Conservation (phyloP, 768 basidiomycete genomes). For the Mycena metata region DNA sequence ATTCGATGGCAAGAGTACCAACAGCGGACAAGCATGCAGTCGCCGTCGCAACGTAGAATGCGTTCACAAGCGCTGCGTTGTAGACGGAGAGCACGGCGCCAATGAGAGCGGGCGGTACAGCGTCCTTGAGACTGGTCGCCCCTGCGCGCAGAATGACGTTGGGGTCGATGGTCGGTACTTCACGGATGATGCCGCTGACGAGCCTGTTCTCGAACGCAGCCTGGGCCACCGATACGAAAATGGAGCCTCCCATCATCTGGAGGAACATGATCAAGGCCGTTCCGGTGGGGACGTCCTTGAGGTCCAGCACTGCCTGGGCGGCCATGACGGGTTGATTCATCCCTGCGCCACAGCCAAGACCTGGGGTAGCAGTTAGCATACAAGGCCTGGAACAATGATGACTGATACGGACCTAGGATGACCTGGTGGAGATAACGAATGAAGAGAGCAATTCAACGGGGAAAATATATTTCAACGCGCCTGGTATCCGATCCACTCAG, state of each 20-base stretch:
- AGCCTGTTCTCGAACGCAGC: slow-evolving; percentile 33
- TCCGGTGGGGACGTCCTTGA: slow-evolving; percentile 32
- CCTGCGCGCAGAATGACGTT: slow-evolving; percentile 23
- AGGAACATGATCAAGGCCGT: slow-evolving; percentile 27
- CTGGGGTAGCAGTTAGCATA: neutral
- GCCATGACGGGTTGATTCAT: slow-evolving; percentile 32
- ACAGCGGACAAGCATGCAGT: slow-evolving; percentile 22
- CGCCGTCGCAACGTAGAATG: slow-evolving; percentile 24
- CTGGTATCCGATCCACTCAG: slow-evolving; percentile 28
- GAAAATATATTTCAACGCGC: neutral
- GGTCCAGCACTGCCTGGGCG: slow-evolving; percentile 23
- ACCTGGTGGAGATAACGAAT: neutral
- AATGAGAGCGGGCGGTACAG: slow-evolving; percentile 3
- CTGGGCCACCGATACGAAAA: slow-evolving; percentile 33
- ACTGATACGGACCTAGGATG: slow-evolving; percentile 13
- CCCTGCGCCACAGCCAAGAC: slow-evolving; percentile 18
- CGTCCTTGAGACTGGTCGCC: slow-evolving; percentile 29
- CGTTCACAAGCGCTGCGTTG: slow-evolving; percentile 29
- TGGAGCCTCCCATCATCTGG: slow-evolving; percentile 32
- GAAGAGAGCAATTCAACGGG: too few species aligned
- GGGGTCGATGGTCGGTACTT: slow-evolving; percentile 27
- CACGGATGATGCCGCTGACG: slow-evolving; percentile 5
- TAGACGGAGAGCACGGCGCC: slow-evolving; percentile 17
- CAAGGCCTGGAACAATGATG: neutral
- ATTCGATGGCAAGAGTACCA: slow-evolving; percentile 23